Base-by-base conservation (phyloP, 2,329 filamentous ascomycete species). In the Xylariales sp. region DNA sequence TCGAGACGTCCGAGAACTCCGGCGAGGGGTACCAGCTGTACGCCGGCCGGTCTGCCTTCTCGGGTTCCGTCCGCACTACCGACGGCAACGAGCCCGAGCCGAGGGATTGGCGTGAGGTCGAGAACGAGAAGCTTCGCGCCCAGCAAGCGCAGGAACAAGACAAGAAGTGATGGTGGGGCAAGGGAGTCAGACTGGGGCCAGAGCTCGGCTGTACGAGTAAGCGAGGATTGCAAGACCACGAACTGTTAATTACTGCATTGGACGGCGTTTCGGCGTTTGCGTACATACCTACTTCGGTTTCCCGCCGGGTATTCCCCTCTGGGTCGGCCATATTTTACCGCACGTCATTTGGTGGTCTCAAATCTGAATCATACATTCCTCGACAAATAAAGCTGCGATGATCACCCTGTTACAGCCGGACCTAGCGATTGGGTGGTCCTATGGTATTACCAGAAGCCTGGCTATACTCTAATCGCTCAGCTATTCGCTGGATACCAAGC, bases 21-120 rank as follows among this genome's bases (percentile, higher is more conserved):
- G 84, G 83, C 69, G 81, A 83, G 62, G 86, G 87, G 3, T 88
- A 90, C 77, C 90, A 96, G 83, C 80, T 97, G 72, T 97, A 97
- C 79, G 93, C 90, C 16, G 93, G 93, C 39, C 89, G 89, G 76
- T 86, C 89, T 53, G 91, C 91, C 8, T 93, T 92, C 78, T 83
- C 83, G 10, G 86, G 88, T 65, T 80, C 83, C n/a, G 87, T 88
- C 69, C 89, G 87, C 80, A 85, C 87, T 79, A 90, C 89, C 56
- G 88, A 87, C 74, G 91, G 90, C 52, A 88, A 92, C 79, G 91
- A 92, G 77, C 85, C 85, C 62, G 84, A 83, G 62, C 83, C 85
- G 41, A 80, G 79, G 72, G 89, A 91, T 76, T 91, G 89, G 89
- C 83, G 89, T 69, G 88, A 90, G 74, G 74, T 86, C 18, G 89